phyloP scores from a whole-genome alignment of 352 stramenopile genomes.

The Phytophthora uliginosa region DNA sequence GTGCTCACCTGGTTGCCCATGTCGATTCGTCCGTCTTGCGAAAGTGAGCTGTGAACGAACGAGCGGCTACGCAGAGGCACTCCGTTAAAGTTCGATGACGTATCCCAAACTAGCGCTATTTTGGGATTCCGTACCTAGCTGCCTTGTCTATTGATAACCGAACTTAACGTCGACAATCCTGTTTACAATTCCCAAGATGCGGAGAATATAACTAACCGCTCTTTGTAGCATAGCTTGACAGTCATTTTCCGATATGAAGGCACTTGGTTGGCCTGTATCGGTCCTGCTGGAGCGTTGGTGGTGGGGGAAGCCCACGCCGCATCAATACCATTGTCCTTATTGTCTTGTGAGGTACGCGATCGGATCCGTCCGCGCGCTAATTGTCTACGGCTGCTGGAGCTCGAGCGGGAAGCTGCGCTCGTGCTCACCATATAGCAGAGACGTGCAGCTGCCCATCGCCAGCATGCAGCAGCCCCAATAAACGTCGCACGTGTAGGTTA shows the following conservation, averaged over 20 bases:
- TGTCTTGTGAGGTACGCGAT: slow-evolving; percentile 78
- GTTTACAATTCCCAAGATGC: slow-evolving; percentile 32
- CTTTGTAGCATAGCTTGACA: slow-evolving; percentile 30
- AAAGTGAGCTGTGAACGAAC: slow-evolving; percentile 25
- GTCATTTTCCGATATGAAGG: slow-evolving; percentile 29
- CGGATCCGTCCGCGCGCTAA: slow-evolving; percentile 12
- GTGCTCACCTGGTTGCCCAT: slow-evolving; percentile 84
- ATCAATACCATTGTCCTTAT: slow-evolving; percentile 73
- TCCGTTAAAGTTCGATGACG: background rate
- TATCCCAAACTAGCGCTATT: background rate
- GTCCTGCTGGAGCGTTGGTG: slow-evolving; percentile 22
- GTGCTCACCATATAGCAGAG: background rate
- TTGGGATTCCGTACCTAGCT: slow-evolving; percentile 15
- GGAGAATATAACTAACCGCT: background rate
- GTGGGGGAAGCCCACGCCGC: slow-evolving; percentile 10
- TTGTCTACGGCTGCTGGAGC: slow-evolving; percentile 1
- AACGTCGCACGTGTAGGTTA: background rate
- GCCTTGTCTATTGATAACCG: background rate
- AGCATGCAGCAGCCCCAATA: background rate
- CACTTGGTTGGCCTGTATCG: slow-evolving; percentile 41
- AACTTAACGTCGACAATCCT: slow-evolving; percentile 3
- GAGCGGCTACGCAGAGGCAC: slow-evolving; percentile 15
- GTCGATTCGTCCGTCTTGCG: slow-evolving; percentile 7
- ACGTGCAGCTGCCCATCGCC: background rate
- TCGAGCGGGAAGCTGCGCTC: background rate